Evolutionary conservation across 345 rosid genomes (phyloP), one percentile per base, ranked within the genome.

Genomic region (Melastoma malabathricum): DNA sequence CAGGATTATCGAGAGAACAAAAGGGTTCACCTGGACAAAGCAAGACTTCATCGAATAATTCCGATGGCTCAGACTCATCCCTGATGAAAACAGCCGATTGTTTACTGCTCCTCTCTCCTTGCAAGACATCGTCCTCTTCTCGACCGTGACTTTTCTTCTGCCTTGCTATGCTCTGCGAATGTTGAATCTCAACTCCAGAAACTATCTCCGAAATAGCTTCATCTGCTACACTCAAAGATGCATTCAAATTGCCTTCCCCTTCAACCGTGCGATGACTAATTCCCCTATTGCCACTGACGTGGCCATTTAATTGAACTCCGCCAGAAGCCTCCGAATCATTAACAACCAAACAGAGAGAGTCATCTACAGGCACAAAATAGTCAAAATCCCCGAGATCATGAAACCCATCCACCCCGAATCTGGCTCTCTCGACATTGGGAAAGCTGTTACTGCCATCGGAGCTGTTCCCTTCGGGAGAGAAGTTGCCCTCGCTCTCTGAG

Each of bases 101-200:
- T 60, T 82, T 79, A 60, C 48, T 72, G 54, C 62, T 75, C 52
- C 80, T 71, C 50, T 51, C 72, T 51, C 57, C 76, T 64, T 68
- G 75, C 13, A 60, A 31, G 48, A 50, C 22, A 58, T 59, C 66
- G 27, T 23, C 44, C 6, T 64, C 77, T 18, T 65, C 78, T 6
- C 67, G 56, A 10, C 63, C 50, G 22, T 59, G 66, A 64, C 44
- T 64, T 43, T 72, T 78, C 68, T 67, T 75, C 34, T 63, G 71
- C 58, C 55, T 15, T 2, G 55, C n/a, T 16, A 41, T 58, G 2
- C 65, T 54, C 29, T 55, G 44, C 2, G 72, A 45, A 27, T 27
- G 43, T 20, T 51, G 54, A 45, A 56, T 60, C 57, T 48, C 34
- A 45, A 15, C 55, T 22, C 44, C 55, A 16, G 55, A 39, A 6